phyloP scores from a whole-genome alignment of 441 rosid genomes.

The Capsella rubella region DNA sequence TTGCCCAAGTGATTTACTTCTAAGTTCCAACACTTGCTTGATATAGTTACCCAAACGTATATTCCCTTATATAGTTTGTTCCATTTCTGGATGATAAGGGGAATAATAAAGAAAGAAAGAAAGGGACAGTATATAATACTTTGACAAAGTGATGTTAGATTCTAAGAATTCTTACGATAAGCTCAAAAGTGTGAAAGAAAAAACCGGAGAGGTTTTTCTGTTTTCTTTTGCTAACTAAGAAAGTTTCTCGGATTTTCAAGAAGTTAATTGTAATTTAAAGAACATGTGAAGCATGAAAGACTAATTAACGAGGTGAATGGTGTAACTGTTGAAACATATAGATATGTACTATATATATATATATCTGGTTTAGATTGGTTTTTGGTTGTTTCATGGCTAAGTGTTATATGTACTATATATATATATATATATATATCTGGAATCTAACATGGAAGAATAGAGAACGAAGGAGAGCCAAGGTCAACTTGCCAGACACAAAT shows the following conservation, averaged over 20 bases:
- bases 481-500: constrained; percentile 44
- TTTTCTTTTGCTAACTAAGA: neutral
- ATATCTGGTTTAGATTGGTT: neutral
- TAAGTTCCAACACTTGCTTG: neutral
- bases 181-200: neutral
- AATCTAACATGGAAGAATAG: constrained; percentile 37
- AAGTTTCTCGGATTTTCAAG: neutral
- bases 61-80: neutral
- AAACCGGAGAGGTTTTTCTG: neutral
- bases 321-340: too few relatives aligned
- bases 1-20: neutral
- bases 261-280: neutral
- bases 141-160: neutral
- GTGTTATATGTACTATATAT: neutral
- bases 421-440: neutral
- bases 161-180: neutral
- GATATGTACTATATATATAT: neutral
- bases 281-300: neutral
- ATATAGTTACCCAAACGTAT: neutral
- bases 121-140: neutral
- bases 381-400: too few relatives aligned
- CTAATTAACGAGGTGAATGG: neutral
- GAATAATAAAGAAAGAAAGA: neutral
- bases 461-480: constrained; percentile 43
- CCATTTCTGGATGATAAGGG: neutral